Evolutionary conservation across 1,139 yeast species (phyloP).

Genomic region (Yamadazyma sp.): DNA sequence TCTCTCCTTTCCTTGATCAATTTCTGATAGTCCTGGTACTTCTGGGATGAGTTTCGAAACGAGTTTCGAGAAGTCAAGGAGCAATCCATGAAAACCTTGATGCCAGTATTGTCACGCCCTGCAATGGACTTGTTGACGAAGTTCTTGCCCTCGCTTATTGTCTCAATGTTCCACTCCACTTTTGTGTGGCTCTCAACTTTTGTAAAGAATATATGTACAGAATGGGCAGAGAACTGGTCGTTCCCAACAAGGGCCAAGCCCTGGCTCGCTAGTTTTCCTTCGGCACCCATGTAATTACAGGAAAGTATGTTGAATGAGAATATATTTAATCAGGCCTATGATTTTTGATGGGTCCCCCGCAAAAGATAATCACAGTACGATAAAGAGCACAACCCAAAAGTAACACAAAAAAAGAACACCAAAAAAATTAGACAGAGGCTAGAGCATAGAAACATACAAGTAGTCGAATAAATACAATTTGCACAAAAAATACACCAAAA

Average conservation of each 20-base stretch:
- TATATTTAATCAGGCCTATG: background rate
- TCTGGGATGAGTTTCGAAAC: slow-evolving; percentile 18
- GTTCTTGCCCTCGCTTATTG: slow-evolving; percentile 53
- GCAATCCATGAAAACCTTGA: slow-evolving; percentile 51
- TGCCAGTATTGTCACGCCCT: slow-evolving; percentile 24
- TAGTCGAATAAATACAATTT: no score
- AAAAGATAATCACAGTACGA: no score
- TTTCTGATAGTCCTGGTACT: slow-evolving; percentile 25
- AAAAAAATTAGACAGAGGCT: no score
- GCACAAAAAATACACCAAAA: no score
- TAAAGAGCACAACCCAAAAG: no score
- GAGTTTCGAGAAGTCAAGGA: slow-evolving; percentile 47
- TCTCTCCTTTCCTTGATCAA: slow-evolving; percentile 15
- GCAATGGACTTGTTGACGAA: slow-evolving; percentile 60
- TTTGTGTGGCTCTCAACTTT: slow-evolving; percentile 16
- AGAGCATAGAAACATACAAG: no score
- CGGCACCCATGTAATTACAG: background rate
- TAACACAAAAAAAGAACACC: no score
- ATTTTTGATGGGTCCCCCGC: background rate
- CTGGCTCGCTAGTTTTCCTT: slow-evolving; percentile 21
- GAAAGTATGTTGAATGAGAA: background rate
- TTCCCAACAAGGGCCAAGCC: slow-evolving; percentile 32
- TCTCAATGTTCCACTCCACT: slow-evolving; percentile 36
- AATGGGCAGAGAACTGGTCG: slow-evolving; percentile 35
- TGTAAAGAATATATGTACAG: slow-evolving; percentile 33